Evolutionary conservation across 1,284 basidiomycete species (phyloP).

Genomic region (Meripilus lineatus): DNA sequence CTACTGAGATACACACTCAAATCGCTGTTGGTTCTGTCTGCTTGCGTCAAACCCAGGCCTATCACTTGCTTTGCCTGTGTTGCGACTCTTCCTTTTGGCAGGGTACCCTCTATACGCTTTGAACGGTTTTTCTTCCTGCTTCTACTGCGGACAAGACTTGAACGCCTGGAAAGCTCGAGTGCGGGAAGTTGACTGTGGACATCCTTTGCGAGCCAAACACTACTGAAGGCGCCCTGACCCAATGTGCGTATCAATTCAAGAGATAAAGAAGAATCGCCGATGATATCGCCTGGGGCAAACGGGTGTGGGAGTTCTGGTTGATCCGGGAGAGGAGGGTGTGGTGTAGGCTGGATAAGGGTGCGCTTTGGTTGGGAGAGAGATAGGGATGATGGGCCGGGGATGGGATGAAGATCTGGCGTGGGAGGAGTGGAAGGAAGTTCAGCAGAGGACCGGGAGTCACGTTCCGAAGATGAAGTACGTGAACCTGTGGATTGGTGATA

Average conservation of each 20-base stretch:
- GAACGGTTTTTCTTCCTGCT: constrained; percentile 24
- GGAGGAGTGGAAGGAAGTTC: not conserved
- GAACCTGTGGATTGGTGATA: constrained; percentile 6
- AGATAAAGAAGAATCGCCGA: constrained; percentile 23
- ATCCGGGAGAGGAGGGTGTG: constrained; percentile 11
- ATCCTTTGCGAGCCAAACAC: constrained; percentile 71
- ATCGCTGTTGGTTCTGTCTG: constrained; percentile 13
- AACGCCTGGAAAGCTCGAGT: constrained; percentile 32
- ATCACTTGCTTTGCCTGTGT: constrained; percentile 7
- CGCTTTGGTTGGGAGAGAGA: not conserved
- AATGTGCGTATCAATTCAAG: constrained; percentile 49
- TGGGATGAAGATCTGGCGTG: constrained; percentile 1
- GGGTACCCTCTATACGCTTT: constrained; percentile 20
- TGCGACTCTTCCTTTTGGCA: constrained; percentile 12
- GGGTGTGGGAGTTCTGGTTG: constrained; percentile 13
- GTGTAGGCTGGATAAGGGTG: not conserved
- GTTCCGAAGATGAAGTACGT: not conserved
- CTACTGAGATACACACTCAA: constrained; percentile 1
- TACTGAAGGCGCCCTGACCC: constrained; percentile 74
- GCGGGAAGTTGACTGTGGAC: constrained; percentile 32
- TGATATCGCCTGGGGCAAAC: constrained; percentile 17
- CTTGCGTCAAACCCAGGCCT: constrained; percentile 8
- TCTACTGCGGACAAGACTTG: constrained; percentile 25
- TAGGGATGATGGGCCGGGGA: constrained; percentile 3
- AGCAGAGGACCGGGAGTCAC: not conserved